These are phyloP conservation scores for Gonium pectorale DNA, from an alignment of 139 green algal genomes.

Conservation along the genomic window DNA sequence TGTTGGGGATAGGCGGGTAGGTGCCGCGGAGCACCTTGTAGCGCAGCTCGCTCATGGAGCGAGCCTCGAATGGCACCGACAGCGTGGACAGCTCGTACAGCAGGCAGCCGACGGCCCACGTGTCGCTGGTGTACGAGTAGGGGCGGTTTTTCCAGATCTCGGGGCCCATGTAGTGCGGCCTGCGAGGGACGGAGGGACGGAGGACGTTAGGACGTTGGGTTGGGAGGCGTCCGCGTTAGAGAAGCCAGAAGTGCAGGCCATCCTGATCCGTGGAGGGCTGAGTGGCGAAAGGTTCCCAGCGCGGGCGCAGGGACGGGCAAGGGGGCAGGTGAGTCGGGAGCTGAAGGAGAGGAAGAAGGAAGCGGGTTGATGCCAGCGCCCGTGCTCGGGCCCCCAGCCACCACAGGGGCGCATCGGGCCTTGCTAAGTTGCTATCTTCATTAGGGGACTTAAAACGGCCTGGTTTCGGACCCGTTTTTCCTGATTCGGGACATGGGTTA, in stretches of 20 bases:
- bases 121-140: slow-evolving; percentile 81
- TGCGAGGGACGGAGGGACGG: background rate
- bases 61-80: slow-evolving; percentile 82
- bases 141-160: slow-evolving; percentile 85
- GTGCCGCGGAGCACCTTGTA: slow-evolving; percentile 60
- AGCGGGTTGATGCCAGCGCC: too few species aligned
- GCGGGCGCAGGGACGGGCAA: background rate
- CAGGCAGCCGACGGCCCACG: slow-evolving; percentile 86
- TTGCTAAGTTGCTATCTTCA: too few species aligned
- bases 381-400: too few species aligned
- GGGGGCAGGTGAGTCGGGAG: background rate
- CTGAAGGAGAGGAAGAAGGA: background rate
- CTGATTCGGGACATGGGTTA: too few species aligned
- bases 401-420: too few species aligned
- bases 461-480: too few species aligned
- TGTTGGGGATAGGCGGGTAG: slow-evolving; percentile 52
- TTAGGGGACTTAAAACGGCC: too few species aligned
- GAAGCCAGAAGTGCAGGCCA: too few species aligned
- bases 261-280: too few species aligned
- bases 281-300: too few species aligned
- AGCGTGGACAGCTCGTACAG: slow-evolving; percentile 87
- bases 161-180: slow-evolving; percentile 59
- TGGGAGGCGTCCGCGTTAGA: too few species aligned
- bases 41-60: slow-evolving; percentile 77
- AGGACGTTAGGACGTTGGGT: too few species aligned